phyloP scores from a whole-genome alignment of 805 yeast species.

The Isabelozyma heimii region DNA sequence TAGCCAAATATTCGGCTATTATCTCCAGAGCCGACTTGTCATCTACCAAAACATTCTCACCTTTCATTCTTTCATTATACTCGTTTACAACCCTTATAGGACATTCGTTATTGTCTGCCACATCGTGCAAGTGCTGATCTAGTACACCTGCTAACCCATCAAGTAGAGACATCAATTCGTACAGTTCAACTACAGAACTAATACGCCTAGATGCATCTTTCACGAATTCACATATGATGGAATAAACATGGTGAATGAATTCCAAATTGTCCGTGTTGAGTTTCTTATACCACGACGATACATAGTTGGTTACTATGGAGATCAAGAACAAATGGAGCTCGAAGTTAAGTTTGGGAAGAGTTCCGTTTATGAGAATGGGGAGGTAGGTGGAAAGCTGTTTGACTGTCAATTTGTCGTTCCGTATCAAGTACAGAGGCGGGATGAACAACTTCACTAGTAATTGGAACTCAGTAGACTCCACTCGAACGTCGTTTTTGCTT shows the following conservation, averaged over 20 bases:
- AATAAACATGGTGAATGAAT: slow-evolving; percentile 24
- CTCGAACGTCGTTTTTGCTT: slow-evolving; percentile 12
- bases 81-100: slow-evolving; percentile 11
- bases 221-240: slow-evolving; percentile 21
- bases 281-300: slow-evolving; percentile 25
- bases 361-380: slow-evolving; percentile 20
- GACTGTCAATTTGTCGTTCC: slow-evolving; percentile 23
- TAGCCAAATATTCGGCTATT: slow-evolving; percentile 1
- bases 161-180: slow-evolving; percentile 14
- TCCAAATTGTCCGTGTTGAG: slow-evolving; percentile 31
- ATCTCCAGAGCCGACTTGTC: neutral
- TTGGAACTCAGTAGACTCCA: slow-evolving; percentile 28
- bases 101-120: slow-evolving; percentile 8
- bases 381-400: slow-evolving; percentile 24
- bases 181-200: slow-evolving; percentile 2
- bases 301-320: slow-evolving; percentile 20
- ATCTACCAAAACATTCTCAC: slow-evolving; percentile 1
- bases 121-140: slow-evolving; percentile 18
- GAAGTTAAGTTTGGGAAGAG: slow-evolving; percentile 22
- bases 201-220: slow-evolving; percentile 20
- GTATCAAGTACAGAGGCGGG: slow-evolving; percentile 30
- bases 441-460: slow-evolving; percentile 32
- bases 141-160: slow-evolving; percentile 23
- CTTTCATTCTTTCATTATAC: slow-evolving; percentile 1
- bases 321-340: slow-evolving; percentile 38